phyloP scores from a whole-genome alignment of 176 grass and related monocot genomes.

The Phoenix roebelenii region DNA sequence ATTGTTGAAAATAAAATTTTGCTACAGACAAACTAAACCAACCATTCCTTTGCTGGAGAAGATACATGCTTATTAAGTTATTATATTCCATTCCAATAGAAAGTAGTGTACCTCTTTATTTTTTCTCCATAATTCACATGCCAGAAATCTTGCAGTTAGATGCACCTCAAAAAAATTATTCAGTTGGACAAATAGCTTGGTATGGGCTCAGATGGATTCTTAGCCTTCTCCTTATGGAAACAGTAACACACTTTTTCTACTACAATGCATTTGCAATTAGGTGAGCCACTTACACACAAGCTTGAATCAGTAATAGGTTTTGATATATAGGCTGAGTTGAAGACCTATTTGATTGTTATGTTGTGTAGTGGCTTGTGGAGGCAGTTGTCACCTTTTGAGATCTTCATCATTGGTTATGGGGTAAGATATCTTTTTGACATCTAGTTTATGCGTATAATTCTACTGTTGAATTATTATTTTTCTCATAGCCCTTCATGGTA shows the following conservation, averaged over 20 bases:
- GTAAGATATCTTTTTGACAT: conserved; percentile 38
- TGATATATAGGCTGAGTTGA: too few relatives aligned
- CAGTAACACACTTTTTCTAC: conserved; percentile 74
- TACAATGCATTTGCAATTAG: conserved; percentile 92
- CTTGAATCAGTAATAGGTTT: too few relatives aligned
- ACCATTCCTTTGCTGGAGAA: too few relatives aligned
- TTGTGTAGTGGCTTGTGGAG: conserved; percentile 63
- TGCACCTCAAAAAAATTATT: conserved; percentile 65
- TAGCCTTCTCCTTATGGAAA: conserved; percentile 70
- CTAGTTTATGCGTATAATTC: too few relatives aligned
- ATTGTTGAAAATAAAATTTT: too few relatives aligned
- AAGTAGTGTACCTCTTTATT: background rate
- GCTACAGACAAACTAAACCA: too few relatives aligned
- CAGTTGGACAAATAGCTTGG: conserved; percentile 43
- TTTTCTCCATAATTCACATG: conserved; percentile 26
- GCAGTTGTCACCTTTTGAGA: conserved; percentile 68
- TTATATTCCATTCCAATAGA: background rate
- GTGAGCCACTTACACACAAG: conserved; percentile 20
- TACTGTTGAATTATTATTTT: too few relatives aligned
- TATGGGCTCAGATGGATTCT: conserved; percentile 74
- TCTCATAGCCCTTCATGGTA: too few relatives aligned
- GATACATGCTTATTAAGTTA: too few relatives aligned
- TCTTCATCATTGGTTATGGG: conserved; percentile 94
- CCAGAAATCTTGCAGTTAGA: conserved; percentile 69
- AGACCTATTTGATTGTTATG: conserved; percentile 10